These are phyloP conservation scores for Globisporangium nunn DNA, from an alignment of 352 stramenopile genomes.

Conservation along the genomic window DNA sequence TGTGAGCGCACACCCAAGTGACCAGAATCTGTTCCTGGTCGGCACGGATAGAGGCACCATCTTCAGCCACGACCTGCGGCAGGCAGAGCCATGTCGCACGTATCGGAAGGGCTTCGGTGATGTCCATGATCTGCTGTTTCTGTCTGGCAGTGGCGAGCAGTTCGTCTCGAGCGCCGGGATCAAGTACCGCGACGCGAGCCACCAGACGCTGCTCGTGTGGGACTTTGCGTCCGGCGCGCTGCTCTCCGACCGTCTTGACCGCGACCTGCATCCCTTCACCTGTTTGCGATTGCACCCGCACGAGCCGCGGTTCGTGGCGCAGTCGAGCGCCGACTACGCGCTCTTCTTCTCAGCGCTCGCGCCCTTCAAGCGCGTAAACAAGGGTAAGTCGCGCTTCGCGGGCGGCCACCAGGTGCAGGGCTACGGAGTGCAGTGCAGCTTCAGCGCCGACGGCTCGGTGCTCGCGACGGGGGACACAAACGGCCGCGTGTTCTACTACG, in stretches of 20 bases:
- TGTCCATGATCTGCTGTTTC: slow-evolving; percentile 51
- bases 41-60: slow-evolving; percentile 29
- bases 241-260: slow-evolving; percentile 41
- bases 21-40: slow-evolving; percentile 23
- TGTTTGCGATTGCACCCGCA: slow-evolving; percentile 38
- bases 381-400: slow-evolving; percentile 14
- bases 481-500: slow-evolving; percentile 43
- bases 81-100: not conserved
- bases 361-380: slow-evolving; percentile 44
- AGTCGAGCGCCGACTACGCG: slow-evolving; percentile 34
- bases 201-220: slow-evolving; percentile 64
- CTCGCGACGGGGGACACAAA: slow-evolving; percentile 39
- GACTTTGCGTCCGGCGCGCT: slow-evolving; percentile 36
- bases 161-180: slow-evolving; percentile 52
- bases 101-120: slow-evolving; percentile 31
- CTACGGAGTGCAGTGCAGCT: slow-evolving; percentile 45
- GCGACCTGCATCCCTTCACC: slow-evolving; percentile 35
- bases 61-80: slow-evolving; percentile 30
- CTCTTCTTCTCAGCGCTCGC: slow-evolving; percentile 29
- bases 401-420: slow-evolving; percentile 35
- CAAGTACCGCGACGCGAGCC: slow-evolving; percentile 32
- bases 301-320: slow-evolving; percentile 30
- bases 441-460: slow-evolving; percentile 31
- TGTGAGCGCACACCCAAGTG: slow-evolving; percentile 22
- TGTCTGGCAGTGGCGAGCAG: slow-evolving; percentile 14